Evolutionary conservation across 805 yeast genomes (phyloP), one percentile per base, ranked within the genome.

Genomic region (Ogataea siamensis): DNA sequence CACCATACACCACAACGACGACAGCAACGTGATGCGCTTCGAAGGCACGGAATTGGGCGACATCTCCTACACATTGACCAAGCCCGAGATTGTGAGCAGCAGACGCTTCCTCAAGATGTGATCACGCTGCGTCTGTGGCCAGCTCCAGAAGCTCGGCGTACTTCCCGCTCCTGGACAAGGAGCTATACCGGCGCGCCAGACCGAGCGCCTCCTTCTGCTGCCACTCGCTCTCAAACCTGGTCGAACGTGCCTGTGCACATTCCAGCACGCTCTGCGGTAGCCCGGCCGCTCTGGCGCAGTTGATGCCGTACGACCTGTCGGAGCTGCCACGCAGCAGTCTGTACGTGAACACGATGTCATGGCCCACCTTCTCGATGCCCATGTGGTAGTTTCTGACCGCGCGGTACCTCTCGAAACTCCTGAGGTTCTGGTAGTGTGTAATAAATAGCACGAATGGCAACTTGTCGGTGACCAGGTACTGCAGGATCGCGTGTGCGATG

Each of bases 231-330:
- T 60, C 57, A 13, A 47, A 43, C 26, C 52, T 39, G 3, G 25
- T 29, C 8, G 79, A 67, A 12, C 65, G 54, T 13, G 37, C 33
- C 32, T 48, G 61, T 0, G 87, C 87, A 3, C 55, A 50, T 1
- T 62, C 56, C 4, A 80, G 65, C 5, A 82, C 63, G 1, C 51
- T 54, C 3, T 50, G 53, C 1, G 80, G 76, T 2, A 88, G 60
- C 0, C 76, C 76, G 0, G 96, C 93, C 40, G 87, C 53, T 42
- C 76, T 72, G 0, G 96, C 96, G 25, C 87, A 95, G 54, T 88
- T 86, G 23, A 89, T 65, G 1, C 96, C 97, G 58, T 82, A 87
- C 39, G 89, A 84, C 38, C 80, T 73, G 28, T 74, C 62, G 25
- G 83, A 73, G 3, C 63, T 61, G 0, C 84, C 86, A 8, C 55